Percentiles rank a stretch among this genome's conserved stretches.
These are phyloP conservation scores for Papiliotrema laurentii DNA, from an alignment of 1,284 basidiomycete genomes.

Conservation along the genomic window DNA sequence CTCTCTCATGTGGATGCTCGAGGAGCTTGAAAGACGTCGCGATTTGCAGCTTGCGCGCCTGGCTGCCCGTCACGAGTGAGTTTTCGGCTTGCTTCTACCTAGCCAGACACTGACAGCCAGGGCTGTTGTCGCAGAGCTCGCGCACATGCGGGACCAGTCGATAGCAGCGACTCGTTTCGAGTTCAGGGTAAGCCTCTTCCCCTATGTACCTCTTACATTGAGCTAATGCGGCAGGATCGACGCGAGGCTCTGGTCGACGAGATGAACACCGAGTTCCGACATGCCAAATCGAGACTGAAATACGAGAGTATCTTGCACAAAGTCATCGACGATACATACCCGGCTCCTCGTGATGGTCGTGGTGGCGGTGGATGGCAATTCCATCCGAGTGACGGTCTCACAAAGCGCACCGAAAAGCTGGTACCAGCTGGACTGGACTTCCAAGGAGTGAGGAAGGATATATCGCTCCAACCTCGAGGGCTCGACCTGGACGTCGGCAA, in stretches of 20 bases:
- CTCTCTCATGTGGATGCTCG: constrained; percentile 23
- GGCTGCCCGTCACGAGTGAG: constrained; percentile 21
- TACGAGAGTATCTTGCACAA: neutral
- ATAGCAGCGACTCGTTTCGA: neutral
- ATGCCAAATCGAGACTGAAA: neutral
- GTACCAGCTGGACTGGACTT: neutral
- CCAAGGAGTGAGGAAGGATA: neutral
- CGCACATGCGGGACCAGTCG: constrained; percentile 15
- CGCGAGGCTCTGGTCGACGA: neutral
- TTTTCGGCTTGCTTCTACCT: neutral
- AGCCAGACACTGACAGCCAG: neutral
- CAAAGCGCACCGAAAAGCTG: neutral
- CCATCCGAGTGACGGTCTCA: neutral
- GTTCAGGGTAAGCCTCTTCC: neutral
- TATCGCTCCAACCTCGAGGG: neutral
- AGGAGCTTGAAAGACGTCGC: constrained; percentile 24
- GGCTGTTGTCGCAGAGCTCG: constrained; percentile 9
- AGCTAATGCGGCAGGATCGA: neutral
- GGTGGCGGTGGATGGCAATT: constrained; percentile 6
- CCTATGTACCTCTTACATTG: neutral
- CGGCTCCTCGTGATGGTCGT: constrained; percentile 1
- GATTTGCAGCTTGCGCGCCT: constrained; percentile 13
- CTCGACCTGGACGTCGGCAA: neutral
- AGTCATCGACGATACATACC: neutral
- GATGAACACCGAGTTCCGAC: neutral